phyloP scores from a whole-genome alignment of 202 grass and related monocot species.

The Brachypodium distachyon region DNA sequence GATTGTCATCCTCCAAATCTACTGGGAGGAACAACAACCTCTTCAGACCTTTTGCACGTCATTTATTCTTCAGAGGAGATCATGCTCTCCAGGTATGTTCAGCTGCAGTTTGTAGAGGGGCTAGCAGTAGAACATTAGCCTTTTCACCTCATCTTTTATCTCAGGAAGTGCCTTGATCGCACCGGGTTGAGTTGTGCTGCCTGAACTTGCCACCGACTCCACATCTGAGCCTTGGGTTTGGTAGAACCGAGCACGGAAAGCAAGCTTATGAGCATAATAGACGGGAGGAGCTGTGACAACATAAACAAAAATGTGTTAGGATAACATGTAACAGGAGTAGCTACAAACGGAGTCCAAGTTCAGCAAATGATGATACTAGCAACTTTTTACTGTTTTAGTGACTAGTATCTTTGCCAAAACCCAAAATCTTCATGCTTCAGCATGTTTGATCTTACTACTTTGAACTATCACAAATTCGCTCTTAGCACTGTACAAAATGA shows the following conservation, averaged over 20 bases:
- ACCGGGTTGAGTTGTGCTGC: background rate
- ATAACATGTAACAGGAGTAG: background rate
- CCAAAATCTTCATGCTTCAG: background rate
- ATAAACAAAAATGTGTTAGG: background rate
- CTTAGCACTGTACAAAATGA: background rate
- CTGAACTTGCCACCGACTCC: background rate
- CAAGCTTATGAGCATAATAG: constrained; percentile 45
- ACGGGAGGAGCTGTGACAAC: constrained; percentile 35
- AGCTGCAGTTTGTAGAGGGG: background rate
- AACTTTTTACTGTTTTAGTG: background rate
- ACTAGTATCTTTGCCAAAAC: background rate
- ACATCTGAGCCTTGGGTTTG: background rate
- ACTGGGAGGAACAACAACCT: background rate
- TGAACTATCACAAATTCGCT: background rate
- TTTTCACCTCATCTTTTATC: constrained; percentile 45
- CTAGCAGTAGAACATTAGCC: constrained; percentile 61
- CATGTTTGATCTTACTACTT: background rate
- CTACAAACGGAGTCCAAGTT: background rate
- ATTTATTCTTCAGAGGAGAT: background rate
- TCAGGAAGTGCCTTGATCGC: constrained; percentile 5
- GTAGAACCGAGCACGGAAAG: constrained; percentile 52
- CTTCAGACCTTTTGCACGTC: background rate
- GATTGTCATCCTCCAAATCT: background rate
- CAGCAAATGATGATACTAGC: background rate
- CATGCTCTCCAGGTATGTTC: background rate